Evolutionary conservation across 2,329 filamentous ascomycete species (phyloP), one percentile per base, ranked within the genome.

Genomic region (Keithomyces neogunnii): DNA sequence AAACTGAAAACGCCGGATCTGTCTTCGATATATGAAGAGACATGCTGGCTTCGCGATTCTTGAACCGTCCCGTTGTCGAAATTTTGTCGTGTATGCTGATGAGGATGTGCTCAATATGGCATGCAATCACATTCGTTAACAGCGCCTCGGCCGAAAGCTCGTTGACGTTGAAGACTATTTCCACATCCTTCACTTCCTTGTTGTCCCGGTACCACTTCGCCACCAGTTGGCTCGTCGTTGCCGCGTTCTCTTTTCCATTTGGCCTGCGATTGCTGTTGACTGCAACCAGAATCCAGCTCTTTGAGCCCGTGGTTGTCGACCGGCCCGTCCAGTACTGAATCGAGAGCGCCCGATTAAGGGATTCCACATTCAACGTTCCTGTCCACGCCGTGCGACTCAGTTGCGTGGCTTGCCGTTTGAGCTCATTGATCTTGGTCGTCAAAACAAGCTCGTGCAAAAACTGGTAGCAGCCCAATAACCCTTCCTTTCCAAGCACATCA

Each of bases 261-360:
- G 66, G 63, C 52, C 73, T 76, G 50, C 71, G 74, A 33, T 85
- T 85, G 62, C 84, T 90, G 53, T 83, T 78, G 36, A 96, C 80
- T 8, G 90, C 91, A 48, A 99, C 75, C 57, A 97, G 85, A 46
- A 99, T 75, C 92, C 93, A 99, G 65, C 84, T 95, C 72, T 95
- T 96, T 13, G 80, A 75, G 1, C 81, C 81, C 40, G 72, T 72
- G 32, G 68, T 63, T 4, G 62, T 58, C 26, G 62, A 56, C 10
- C 84, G 81, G 48, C 80, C 78, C 13, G 80, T 75, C 93, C 93
- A 99, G 69, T 99, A 99, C 62, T 96, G 91, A 35, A 99, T 80
- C 8, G 90, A 82, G 52, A 99, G 73, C 31, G 86, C 86, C 54
- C 93, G 81, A 64, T 93, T 88, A 38, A 96, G 75, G 31, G 84